Conservation (phyloP, 768 basidiomycete genomes). For the Auricularia sp. region DNA sequence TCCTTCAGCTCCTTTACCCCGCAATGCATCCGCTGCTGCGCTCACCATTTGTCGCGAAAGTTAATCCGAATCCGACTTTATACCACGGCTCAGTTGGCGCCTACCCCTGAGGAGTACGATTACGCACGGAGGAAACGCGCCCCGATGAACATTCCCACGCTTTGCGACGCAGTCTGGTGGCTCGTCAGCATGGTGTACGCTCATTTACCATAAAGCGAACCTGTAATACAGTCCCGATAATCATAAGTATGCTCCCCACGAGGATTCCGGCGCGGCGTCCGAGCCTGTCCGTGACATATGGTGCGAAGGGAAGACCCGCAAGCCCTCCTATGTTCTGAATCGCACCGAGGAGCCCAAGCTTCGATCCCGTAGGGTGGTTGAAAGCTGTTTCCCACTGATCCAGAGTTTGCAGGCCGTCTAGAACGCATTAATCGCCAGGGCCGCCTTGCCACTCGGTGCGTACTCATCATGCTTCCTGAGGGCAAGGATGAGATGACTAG, state of each 20-base stretch:
- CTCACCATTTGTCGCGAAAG: conserved; percentile 42
- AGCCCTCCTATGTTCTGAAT: conserved; percentile 47
- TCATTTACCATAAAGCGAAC: conserved; percentile 14
- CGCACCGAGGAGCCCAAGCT: conserved; percentile 61
- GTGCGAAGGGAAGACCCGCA: conserved; percentile 58
- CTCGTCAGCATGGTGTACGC: too few relatives aligned
- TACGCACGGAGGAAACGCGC: conserved; percentile 36
- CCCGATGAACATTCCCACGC: conserved; percentile 42
- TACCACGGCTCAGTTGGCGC: not conserved
- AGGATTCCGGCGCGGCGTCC: conserved; percentile 59
- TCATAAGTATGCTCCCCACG: conserved; percentile 55
- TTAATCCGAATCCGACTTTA: conserved; percentile 52
- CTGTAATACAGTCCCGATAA: conserved; percentile 52
- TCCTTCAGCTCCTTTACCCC: not conserved
- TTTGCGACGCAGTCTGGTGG: conserved; percentile 19
- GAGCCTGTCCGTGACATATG: conserved; percentile 60
- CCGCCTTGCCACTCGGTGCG: too few relatives aligned
- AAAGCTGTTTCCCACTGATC: conserved; percentile 55
- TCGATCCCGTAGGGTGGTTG: conserved; percentile 42
- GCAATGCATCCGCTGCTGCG: not conserved
- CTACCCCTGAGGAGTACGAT: not conserved
- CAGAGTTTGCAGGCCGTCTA: conserved; percentile 57
- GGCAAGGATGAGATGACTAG: too few relatives aligned
- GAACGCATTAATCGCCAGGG: too few relatives aligned
- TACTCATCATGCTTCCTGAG: too few relatives aligned